A percentile compares a stretch with the other conserved stretches of the same genome.
These are phyloP conservation scores for Nicotiana sylvestris DNA, from an alignment of 257 asterid genomes.

Conservation along the genomic window DNA sequence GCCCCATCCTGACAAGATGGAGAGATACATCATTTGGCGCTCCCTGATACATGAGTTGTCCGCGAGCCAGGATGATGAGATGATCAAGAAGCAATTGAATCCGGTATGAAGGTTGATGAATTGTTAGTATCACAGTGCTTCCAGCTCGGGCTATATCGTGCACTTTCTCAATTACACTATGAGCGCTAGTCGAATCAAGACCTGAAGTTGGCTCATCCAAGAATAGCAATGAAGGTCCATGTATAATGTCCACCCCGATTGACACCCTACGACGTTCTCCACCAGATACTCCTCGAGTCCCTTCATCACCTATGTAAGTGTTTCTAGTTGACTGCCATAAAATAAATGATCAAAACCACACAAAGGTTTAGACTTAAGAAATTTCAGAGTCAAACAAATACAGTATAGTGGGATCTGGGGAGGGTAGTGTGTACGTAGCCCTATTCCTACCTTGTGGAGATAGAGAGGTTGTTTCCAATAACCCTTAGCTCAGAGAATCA, in stretches of 20 bases:
- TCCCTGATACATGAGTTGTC: constrained; percentile 87
- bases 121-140: constrained; percentile 77
- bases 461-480: too few species aligned
- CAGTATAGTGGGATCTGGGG: too few species aligned
- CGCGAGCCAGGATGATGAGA: constrained; percentile 74
- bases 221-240: constrained; percentile 71
- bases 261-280: constrained; percentile 91
- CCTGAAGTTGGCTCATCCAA: constrained; percentile 90
- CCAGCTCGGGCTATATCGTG: constrained; percentile 70
- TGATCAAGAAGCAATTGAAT: constrained; percentile 68
- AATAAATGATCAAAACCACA: not conserved
- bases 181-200: constrained; percentile 84
- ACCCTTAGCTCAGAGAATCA: too few species aligned
- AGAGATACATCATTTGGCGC: constrained; percentile 62
- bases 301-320: constrained; percentile 92
- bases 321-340: constrained; percentile 53
- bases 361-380: not conserved
- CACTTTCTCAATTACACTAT: constrained; percentile 75
- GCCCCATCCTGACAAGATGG: constrained; percentile 56
- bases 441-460: too few species aligned
- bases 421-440: too few species aligned
- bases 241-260: constrained; percentile 81
- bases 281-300: constrained; percentile 79
- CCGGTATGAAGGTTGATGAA: constrained; percentile 82
- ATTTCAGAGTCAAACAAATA: too few species aligned